Percentiles rank a stretch among this genome's conserved stretches.
Evolutionary conservation across 805 yeast genomes (phyloP).

Genomic region (Zygosaccharomyces bisporus): DNA sequence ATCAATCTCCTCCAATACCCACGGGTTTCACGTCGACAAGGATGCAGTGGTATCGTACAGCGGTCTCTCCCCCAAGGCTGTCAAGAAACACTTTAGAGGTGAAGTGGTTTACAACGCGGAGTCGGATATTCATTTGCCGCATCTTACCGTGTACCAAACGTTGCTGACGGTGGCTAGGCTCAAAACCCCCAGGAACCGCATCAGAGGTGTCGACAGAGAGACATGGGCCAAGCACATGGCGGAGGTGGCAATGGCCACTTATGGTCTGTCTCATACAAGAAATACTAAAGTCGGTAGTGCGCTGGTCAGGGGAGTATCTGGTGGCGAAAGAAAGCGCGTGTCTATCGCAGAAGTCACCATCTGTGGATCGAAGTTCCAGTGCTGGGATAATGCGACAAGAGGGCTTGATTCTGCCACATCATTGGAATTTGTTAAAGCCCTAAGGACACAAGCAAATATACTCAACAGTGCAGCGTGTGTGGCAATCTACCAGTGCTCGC

Average conservation of each 20-base stretch:
- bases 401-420: conserved; percentile 87
- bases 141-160: conserved; percentile 63
- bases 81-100: conserved; percentile 54
- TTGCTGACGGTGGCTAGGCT: conserved; percentile 57
- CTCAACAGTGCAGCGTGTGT: conserved; percentile 55
- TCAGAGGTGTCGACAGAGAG: conserved; percentile 52
- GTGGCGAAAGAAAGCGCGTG: conserved; percentile 84
- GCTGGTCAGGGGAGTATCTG: conserved; percentile 68
- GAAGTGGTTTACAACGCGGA: conserved; percentile 71
- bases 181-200: conserved; percentile 59
- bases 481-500: conserved; percentile 68
- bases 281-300: conserved; percentile 61
- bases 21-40: conserved; percentile 51
- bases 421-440: conserved; percentile 62
- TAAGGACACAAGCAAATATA: conserved; percentile 56
- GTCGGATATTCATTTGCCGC: conserved; percentile 64
- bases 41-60: conserved; percentile 49
- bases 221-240: conserved; percentile 52
- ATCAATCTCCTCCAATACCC: conserved; percentile 56
- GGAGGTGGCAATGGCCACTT: conserved; percentile 50
- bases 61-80: conserved; percentile 51
- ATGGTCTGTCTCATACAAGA: conserved; percentile 58
- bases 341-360: conserved; percentile 76
- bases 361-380: conserved; percentile 57
- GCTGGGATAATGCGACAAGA: conserved; percentile 83